Evolutionary conservation across 176 grass and related monocot genomes (phyloP).

Genomic region (Alloteropsis semialata): DNA sequence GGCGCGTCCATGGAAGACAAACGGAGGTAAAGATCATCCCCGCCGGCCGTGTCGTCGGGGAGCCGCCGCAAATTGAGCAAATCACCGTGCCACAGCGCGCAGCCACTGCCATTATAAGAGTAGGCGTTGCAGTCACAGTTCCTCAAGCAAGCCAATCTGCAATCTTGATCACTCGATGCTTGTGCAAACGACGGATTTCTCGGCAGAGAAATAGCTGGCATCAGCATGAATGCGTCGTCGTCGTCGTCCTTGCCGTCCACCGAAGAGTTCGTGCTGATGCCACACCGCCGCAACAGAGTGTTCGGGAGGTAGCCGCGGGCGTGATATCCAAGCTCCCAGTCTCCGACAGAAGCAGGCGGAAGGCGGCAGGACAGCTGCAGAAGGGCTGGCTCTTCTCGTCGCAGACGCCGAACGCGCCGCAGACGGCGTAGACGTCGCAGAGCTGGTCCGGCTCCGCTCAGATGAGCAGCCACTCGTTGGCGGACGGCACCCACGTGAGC

Average conservation of each 20-base stretch:
- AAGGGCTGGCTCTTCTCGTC: constrained; percentile 15
- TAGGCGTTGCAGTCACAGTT: constrained; percentile 52
- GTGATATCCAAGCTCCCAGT: constrained; percentile 34
- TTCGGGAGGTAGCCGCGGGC: constrained; percentile 34
- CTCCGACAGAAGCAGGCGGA: neutral
- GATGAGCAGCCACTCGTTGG: constrained; percentile 24
- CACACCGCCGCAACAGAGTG: constrained; percentile 13
- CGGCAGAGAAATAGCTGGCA: constrained; percentile 15
- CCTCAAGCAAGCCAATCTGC: constrained; percentile 35
- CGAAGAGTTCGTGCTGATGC: neutral
- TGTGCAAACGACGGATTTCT: neutral
- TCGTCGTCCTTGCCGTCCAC: neutral
- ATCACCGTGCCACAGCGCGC: constrained; percentile 39
- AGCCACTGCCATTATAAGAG: constrained; percentile 28
- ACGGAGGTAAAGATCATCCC: constrained; percentile 31
- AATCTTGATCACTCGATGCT: constrained; percentile 8
- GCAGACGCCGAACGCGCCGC: constrained; percentile 50
- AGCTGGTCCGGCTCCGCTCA: constrained; percentile 32
- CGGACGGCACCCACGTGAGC: constrained; percentile 29
- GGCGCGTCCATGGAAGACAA: constrained; percentile 20
- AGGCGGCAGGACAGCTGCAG: constrained; percentile 42
- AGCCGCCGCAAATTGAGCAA: constrained; percentile 26
- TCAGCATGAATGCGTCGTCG: constrained; percentile 25
- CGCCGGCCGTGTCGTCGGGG: neutral
- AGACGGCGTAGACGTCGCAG: constrained; percentile 39